These are phyloP conservation scores for Luvunga scandens DNA, from an alignment of 345 rosid species.

Conservation along the genomic window DNA sequence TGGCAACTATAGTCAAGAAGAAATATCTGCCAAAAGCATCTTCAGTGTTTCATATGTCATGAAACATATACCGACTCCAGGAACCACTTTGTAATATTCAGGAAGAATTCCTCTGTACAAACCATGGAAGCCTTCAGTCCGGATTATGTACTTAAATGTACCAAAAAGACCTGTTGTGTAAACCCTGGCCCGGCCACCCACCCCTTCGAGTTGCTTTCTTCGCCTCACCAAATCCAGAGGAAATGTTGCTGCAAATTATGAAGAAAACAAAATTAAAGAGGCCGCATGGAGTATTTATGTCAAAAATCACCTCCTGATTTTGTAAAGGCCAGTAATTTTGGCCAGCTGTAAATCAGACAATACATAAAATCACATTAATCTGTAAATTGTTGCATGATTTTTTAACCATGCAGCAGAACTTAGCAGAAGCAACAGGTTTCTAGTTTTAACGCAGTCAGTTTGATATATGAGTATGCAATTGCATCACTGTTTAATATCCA, in stretches of 20 bases:
- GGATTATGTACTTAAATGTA: slow-evolving; percentile 58
- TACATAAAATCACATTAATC: background rate
- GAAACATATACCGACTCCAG: slow-evolving; percentile 90
- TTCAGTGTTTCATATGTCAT: slow-evolving; percentile 90
- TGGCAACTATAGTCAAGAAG: slow-evolving; percentile 28
- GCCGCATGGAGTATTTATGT: background rate
- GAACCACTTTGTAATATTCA: slow-evolving; percentile 92
- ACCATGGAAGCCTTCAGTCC: slow-evolving; percentile 68
- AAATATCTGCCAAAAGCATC: slow-evolving; percentile 51
- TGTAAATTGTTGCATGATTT: background rate
- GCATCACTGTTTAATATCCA: slow-evolving; percentile 6
- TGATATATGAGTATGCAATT: background rate
- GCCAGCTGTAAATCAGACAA: background rate
- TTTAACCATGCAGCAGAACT: background rate
- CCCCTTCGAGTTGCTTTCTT: slow-evolving; percentile 90
- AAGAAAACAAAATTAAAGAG: slow-evolving; percentile 6
- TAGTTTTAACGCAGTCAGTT: background rate
- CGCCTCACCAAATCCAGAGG: slow-evolving; percentile 94
- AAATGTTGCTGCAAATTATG: slow-evolving; percentile 63
- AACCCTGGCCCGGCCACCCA: slow-evolving; percentile 70
- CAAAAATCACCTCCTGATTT: background rate
- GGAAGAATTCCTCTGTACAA: slow-evolving; percentile 89
- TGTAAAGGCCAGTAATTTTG: background rate
- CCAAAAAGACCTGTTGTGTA: slow-evolving; percentile 74
- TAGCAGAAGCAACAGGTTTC: background rate